Conservation (phyloP, 2,329 filamentous ascomycete species). For the Aspergillus arachidicola region DNA sequence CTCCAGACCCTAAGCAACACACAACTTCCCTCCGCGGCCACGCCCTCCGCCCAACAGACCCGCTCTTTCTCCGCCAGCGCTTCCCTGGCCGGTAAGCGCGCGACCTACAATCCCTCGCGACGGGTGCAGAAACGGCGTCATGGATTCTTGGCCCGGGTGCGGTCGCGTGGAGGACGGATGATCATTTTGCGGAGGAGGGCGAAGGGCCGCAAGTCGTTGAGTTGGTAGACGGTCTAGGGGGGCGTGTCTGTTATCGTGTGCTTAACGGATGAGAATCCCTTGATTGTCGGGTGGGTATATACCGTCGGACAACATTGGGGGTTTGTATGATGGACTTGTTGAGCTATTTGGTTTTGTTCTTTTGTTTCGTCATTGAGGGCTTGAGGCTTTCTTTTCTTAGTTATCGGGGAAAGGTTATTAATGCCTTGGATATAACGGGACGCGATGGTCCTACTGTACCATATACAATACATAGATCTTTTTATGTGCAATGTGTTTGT, state of each 20-base stretch:
- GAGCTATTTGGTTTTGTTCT: constrained; percentile 10
- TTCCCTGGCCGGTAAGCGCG: constrained; percentile 47
- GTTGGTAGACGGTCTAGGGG: constrained; percentile 46
- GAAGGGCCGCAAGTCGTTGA: constrained; percentile 57
- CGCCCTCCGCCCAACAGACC: constrained; percentile 21
- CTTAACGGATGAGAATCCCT: not conserved
- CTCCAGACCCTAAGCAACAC: constrained; percentile 2
- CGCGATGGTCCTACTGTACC: not conserved
- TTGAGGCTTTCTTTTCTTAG: not conserved
- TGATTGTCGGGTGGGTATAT: not conserved
- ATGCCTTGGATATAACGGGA: not conserved
- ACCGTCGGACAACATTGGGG: not conserved
- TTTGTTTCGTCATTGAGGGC: not conserved
- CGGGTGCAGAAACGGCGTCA: constrained; percentile 63
- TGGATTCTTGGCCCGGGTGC: constrained; percentile 59
- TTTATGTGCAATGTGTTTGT: not conserved
- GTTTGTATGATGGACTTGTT: not conserved
- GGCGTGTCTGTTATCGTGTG: not conserved
- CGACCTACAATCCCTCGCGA: constrained; percentile 63
- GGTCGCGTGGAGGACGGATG: constrained; percentile 56
- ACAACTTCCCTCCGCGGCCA: constrained; percentile 9
- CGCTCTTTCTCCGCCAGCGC: constrained; percentile 49
- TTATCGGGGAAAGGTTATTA: not conserved
- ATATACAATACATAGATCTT: constrained; percentile 1
- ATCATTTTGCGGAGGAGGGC: constrained; percentile 56